phyloP scores from a whole-genome alignment of 2,329 filamentous ascomycete species.

The Paecilomyces sp. region DNA sequence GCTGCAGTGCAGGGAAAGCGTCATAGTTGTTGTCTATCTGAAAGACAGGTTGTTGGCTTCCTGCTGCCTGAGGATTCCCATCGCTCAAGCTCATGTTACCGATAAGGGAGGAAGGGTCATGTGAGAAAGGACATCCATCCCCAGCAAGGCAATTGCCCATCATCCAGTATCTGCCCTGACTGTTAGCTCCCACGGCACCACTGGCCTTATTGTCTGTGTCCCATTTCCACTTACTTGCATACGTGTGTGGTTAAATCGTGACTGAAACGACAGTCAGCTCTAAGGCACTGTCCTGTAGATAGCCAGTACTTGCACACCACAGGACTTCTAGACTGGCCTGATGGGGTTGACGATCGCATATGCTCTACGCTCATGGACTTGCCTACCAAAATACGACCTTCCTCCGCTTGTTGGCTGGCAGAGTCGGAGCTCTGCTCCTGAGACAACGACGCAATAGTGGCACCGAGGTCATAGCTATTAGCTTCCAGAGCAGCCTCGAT shows the following conservation, averaged over 20 bases:
- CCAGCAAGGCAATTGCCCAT: conserved; percentile 93
- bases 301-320: conserved; percentile 97
- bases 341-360: conserved; percentile 67
- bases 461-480: conserved; percentile 88
- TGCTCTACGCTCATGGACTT: conserved; percentile 77
- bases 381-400: conserved; percentile 66
- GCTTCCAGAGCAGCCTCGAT: conserved; percentile 83
- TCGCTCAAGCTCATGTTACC: conserved; percentile 70
- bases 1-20: conserved; percentile 71
- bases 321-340: conserved; percentile 68
- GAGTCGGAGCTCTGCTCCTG: conserved; percentile 56
- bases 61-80: conserved; percentile 41
- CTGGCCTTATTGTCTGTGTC: not conserved
- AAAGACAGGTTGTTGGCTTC: conserved; percentile 57
- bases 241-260: conserved; percentile 93
- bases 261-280: conserved; percentile 93
- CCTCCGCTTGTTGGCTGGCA: conserved; percentile 48
- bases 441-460: conserved; percentile 85
- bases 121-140: conserved; percentile 91
- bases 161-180: conserved; percentile 66
- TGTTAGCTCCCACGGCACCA: not conserved
- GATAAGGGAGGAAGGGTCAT: conserved; percentile 83
- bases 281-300: conserved; percentile 87
- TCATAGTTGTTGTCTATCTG: conserved; percentile 72
- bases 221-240: conserved; percentile 72